phyloP scores from a whole-genome alignment of 2,329 filamentous ascomycete genomes.

The Fusarium proliferatum region DNA sequence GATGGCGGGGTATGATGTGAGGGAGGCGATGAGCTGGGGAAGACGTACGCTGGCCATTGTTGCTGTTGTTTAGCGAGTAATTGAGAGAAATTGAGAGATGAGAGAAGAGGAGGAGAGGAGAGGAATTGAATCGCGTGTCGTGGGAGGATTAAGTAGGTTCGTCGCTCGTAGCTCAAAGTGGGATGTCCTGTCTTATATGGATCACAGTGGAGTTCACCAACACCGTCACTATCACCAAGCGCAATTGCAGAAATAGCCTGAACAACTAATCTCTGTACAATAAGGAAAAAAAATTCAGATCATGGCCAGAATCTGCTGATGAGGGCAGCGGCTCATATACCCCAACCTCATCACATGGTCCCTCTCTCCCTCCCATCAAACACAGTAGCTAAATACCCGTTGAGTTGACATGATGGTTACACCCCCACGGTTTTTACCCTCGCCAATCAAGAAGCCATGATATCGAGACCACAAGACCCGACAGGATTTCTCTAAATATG shows the following conservation, averaged over 20 bases:
- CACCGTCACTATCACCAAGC: not conserved
- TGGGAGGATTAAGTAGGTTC: constrained; percentile 7
- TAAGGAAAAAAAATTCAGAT: constrained; percentile 9
- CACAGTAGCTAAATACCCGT: constrained; percentile 2
- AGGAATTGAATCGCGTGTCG: not conserved
- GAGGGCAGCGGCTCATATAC: constrained; percentile 38
- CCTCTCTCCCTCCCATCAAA: not conserved
- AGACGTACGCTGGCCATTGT: constrained; percentile 43
- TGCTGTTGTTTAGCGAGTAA: constrained; percentile 4
- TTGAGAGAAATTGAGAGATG: not conserved
- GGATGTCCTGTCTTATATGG: constrained; percentile 38
- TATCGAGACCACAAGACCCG: constrained; percentile 14
- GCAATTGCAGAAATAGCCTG: constrained; percentile 15
- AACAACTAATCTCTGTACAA: constrained; percentile 2
- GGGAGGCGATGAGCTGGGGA: not conserved
- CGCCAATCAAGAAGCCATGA: constrained; percentile 33
- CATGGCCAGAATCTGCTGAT: constrained; percentile 37
- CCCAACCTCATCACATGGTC: constrained; percentile 29
- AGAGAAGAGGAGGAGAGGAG: not conserved
- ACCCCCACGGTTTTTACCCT: constrained; percentile 36
- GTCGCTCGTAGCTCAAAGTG: constrained; percentile 3
- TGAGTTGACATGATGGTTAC: constrained; percentile 1
- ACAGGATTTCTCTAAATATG: constrained; percentile 11
- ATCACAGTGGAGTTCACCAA: constrained; percentile 30
- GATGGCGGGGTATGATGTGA: constrained; percentile 22